A percentile compares a stretch with the other conserved stretches of the same genome.
phyloP scores from a whole-genome alignment of 257 asterid species.

The Paulownia fortunei region DNA sequence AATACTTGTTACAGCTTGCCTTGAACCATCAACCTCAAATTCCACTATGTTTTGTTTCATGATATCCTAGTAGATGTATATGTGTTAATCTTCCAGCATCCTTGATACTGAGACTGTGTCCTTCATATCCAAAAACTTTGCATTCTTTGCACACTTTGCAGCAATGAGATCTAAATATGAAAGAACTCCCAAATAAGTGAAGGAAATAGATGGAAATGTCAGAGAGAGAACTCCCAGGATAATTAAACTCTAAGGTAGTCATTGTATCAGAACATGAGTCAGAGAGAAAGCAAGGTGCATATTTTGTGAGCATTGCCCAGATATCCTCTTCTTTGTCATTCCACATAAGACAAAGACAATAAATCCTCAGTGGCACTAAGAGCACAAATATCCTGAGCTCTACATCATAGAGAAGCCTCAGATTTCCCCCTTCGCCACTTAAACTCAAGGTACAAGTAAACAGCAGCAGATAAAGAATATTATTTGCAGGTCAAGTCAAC shows the following conservation, averaged over 20 bases:
- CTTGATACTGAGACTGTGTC: neutral
- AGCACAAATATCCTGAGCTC: neutral
- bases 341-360: neutral
- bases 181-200: neutral
- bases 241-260: neutral
- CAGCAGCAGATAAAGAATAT: constrained; percentile 18
- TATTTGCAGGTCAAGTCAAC: constrained; percentile 5
- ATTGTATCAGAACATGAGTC: neutral
- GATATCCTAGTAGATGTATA: neutral
- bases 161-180: neutral
- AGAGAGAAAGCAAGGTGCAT: neutral
- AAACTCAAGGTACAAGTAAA: constrained; percentile 17
- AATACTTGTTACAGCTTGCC: neutral
- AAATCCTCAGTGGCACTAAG: constrained; percentile 7
- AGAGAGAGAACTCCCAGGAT: constrained; percentile 3
- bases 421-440: neutral
- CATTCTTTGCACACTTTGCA: neutral
- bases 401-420: neutral
- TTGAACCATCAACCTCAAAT: neutral
- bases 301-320: constrained; percentile 19
- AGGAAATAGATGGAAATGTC: neutral
- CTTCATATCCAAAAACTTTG: neutral
- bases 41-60: neutral
- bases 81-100: neutral
- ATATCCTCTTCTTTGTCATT: neutral